Evolutionary conservation across 768 basidiomycete species (phyloP).

Genomic region (Basidioascus undulatus): DNA sequence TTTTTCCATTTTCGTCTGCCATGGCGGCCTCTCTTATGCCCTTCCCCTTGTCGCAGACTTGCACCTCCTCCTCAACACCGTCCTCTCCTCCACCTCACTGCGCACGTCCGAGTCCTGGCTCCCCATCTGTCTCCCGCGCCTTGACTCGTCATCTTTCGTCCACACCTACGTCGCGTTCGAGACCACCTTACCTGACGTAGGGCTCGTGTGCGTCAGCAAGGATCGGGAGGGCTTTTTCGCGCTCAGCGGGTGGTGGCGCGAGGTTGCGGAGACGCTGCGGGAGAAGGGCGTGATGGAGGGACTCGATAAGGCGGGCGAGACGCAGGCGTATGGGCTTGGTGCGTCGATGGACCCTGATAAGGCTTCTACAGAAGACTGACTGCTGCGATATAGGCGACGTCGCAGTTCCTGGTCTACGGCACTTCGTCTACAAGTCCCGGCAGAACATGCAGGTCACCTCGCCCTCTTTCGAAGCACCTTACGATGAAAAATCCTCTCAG

Average conservation of each 20-base stretch:
- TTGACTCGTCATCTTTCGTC: conserved; percentile 66
- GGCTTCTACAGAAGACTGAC: conserved; percentile 1
- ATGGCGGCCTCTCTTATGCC: too few species aligned
- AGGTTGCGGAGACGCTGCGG: conserved; percentile 23
- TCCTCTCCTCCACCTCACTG: conserved; percentile 56
- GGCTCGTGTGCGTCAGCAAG: conserved; percentile 55
- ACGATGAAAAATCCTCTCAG: conserved; percentile 34
- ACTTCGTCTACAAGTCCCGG: conserved; percentile 86
- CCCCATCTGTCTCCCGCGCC: conserved; percentile 86
- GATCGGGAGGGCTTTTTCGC: conserved; percentile 56
- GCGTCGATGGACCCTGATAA: neutral
- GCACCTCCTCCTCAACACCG: conserved; percentile 75
- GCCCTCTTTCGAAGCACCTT: conserved; percentile 69
- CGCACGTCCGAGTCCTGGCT: conserved; percentile 66
- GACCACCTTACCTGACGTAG: conserved; percentile 27
- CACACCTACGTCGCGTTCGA: conserved; percentile 59
- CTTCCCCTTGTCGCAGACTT: neutral
- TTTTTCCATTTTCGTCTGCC: too few species aligned
- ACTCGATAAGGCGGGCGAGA: neutral
- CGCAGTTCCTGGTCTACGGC: conserved; percentile 68
- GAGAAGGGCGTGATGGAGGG: neutral
- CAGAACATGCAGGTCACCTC: conserved; percentile 68
- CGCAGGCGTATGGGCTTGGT: neutral
- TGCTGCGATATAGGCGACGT: conserved; percentile 36
- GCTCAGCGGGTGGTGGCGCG: conserved; percentile 56